Base-by-base conservation (phyloP, 2,329 filamentous ascomycete species). In the Claviceps sp. region DNA sequence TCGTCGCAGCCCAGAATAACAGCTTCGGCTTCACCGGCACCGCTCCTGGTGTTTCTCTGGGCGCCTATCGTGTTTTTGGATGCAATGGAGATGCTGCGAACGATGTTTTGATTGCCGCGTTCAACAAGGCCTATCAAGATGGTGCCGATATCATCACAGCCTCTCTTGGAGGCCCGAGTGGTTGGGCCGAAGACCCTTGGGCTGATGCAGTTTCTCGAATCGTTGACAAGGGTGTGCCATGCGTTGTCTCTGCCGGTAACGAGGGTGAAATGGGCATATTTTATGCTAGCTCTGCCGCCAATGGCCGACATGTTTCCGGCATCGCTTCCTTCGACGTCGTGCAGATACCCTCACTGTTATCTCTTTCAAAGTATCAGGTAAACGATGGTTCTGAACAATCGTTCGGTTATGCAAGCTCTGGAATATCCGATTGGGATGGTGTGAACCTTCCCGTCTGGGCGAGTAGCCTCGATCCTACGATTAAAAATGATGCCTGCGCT, bases 61-160 rank as follows among this genome's bases (percentile, higher is more conserved):
- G 77, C 44, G 70, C 73, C 46, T 83, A 77, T 66, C 72, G 73
- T 46, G 75, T 81, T 3, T 80, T 82, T 53, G 77, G 77, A 45
- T 82, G 78, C 61, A 53, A 60, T 1, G 78, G 76, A 39, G 61
- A 66, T 37, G 69, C 72, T 16, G 62, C 65, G 16, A 75, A 76
- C 58, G 80, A 83, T 54, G 67, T 82, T 7, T 63, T 84, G 50
- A 78, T 82, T 44, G 72, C 73, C 7, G 78, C 80, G 1, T 82
- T 77, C 60, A 75, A 78, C 64, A 72, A 71, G 59, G 81, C 81
- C 0, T 81, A 74, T 56, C 73, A 83, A 59, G 78, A 73, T n/a
- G 77, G 77, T 38, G 73, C 73, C 38, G 68, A 80, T 58, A 74
- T 81, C 56, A 80, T 81, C 59, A 77, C 74, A 1, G 70, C 74